These are phyloP conservation scores for Saccharomycopsis malanga DNA, from an alignment of 805 yeast genomes.

Conservation along the genomic window DNA sequence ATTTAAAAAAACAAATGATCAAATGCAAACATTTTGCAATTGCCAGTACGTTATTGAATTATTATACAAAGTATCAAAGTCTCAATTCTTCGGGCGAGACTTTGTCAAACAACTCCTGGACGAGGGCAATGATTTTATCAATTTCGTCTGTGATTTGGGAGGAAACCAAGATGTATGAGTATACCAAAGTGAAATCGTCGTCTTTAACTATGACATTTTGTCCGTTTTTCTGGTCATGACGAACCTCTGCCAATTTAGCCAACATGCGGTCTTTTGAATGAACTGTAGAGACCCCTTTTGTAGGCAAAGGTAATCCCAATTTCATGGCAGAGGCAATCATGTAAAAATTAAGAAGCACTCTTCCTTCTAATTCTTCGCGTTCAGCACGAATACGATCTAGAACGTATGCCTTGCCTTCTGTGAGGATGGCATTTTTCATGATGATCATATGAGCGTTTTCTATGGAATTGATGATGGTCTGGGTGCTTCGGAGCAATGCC, in stretches of 20 bases:
- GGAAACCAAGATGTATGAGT: slow-evolving; percentile 68
- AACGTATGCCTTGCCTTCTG: slow-evolving; percentile 43
- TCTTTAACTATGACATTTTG: slow-evolving; percentile 34
- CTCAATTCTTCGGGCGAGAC: slow-evolving; percentile 34
- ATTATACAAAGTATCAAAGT: too few relatives aligned
- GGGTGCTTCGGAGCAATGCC: slow-evolving; percentile 47
- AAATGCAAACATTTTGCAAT: too few relatives aligned
- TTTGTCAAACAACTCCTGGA: slow-evolving; percentile 57
- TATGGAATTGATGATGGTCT: slow-evolving; percentile 62
- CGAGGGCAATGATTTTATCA: slow-evolving; percentile 45
- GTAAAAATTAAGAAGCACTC: slow-evolving; percentile 70
- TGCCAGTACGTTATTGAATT: too few relatives aligned
- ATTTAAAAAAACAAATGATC: too few relatives aligned
- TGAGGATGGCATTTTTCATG: slow-evolving; percentile 49
- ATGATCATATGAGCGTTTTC: slow-evolving; percentile 69
- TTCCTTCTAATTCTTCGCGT: slow-evolving; percentile 60
- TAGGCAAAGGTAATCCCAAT: slow-evolving; percentile 71
- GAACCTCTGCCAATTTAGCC: slow-evolving; percentile 53
- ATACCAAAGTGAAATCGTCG: slow-evolving; percentile 71
- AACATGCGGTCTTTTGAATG: slow-evolving; percentile 67
- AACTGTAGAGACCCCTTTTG: slow-evolving; percentile 68
- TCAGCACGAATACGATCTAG: slow-evolving; percentile 49
- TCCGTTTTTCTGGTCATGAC: slow-evolving; percentile 33
- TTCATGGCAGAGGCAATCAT: slow-evolving; percentile 71
- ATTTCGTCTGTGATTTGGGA: slow-evolving; percentile 59